Conservation (phyloP, 2,329 filamentous ascomycete species). For the Xylariaceae sp. region DNA sequence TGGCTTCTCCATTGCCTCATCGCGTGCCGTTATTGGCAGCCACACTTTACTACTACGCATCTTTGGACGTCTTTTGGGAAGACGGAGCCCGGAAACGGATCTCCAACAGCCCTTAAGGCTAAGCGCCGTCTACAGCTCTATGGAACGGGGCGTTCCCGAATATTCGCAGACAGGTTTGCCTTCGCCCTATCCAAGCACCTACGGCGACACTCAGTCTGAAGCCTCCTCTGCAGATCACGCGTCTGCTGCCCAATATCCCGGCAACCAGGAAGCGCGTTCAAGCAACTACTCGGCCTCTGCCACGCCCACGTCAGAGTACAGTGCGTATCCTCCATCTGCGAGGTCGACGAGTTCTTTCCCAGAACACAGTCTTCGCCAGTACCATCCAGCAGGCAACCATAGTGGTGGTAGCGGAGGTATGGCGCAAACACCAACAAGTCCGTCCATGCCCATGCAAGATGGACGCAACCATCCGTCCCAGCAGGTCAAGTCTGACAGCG, state of each 20-base stretch:
- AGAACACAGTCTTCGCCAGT: slow-evolving; percentile 84
- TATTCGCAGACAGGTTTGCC: slow-evolving; percentile 89
- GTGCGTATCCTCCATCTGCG: slow-evolving; percentile 72
- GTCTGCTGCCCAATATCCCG: slow-evolving; percentile 88
- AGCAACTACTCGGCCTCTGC: slow-evolving; percentile 73
- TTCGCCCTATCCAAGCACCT: slow-evolving; percentile 68
- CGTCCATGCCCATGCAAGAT: slow-evolving; percentile 88
- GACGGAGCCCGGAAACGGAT: slow-evolving; percentile 34
- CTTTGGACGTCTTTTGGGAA: slow-evolving; percentile 33
- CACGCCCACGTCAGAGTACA: slow-evolving; percentile 89
- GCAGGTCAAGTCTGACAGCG: slow-evolving; percentile 89
- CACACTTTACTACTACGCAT: slow-evolving; percentile 28
- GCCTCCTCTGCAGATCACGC: slow-evolving; percentile 84
- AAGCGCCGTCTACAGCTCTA: slow-evolving; percentile 43
- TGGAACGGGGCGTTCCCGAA: slow-evolving; percentile 69
- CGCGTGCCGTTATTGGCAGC: too few relatives aligned
- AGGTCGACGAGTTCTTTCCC: slow-evolving; percentile 79
- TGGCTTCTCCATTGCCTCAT: slow-evolving; percentile 30
- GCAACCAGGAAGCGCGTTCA: slow-evolving; percentile 77
- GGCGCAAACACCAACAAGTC: slow-evolving; percentile 97
- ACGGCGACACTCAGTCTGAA: slow-evolving; percentile 79
- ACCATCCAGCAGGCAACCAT: slow-evolving; percentile 76
- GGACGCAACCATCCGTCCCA: slow-evolving; percentile 74
- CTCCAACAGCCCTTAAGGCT: slow-evolving; percentile 32
- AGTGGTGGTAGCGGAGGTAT: slow-evolving; percentile 81